Base-by-base conservation (phyloP, 176 grass and related monocot species). In the Avena sativa region DNA sequence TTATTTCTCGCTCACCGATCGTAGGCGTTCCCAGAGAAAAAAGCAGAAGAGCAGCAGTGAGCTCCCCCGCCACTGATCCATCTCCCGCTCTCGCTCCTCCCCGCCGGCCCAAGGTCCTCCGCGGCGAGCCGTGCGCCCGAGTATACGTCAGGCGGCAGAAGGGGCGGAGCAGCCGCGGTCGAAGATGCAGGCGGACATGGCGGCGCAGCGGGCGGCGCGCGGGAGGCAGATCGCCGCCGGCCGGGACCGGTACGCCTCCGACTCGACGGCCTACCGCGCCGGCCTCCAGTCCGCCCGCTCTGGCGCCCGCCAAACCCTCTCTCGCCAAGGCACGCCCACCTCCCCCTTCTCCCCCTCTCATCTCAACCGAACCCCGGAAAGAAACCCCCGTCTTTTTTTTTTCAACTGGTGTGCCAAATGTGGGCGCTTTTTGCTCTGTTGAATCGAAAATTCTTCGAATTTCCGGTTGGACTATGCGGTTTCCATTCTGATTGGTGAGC, bases 291-390 rank as follows among this genome's bases (percentile, higher is more conserved):
- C 86, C 36, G 67, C 84, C 25, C 63, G 63, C 67, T 85, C 79
- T 56, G 17, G 71, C 79, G 78, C 88, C 48, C 51, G 76, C 4
- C 51, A 78, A 44, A 21, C 9, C 73, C 57, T 89, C 46, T 71
- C 78, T 8, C 65, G 80, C 63, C 80, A 61, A 85, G 92, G 95
- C 76, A 89, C 58, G 34, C 38, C 17, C 74, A 15, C 69, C 47
- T 44, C 55, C 65, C 38, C 47, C 21, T 28, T 71, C 19, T 14
- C 76, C 11, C 76, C 11, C 20, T 6, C 23, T 40, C 46, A 20
- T 52, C 61, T 38, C 58, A 0, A 52, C 12, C 71, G 28, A 30
- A 74, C 9, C 15, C 3, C 21, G 60, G 25, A 25, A 25, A 25
- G 25, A 74, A 74, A 2, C 10, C 15, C 69, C 6, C 6, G 9